Evolutionary conservation across 2,329 filamentous ascomycete species (phyloP), one percentile per base, ranked within the genome.

Genomic region (Colletotrichum navitas): DNA sequence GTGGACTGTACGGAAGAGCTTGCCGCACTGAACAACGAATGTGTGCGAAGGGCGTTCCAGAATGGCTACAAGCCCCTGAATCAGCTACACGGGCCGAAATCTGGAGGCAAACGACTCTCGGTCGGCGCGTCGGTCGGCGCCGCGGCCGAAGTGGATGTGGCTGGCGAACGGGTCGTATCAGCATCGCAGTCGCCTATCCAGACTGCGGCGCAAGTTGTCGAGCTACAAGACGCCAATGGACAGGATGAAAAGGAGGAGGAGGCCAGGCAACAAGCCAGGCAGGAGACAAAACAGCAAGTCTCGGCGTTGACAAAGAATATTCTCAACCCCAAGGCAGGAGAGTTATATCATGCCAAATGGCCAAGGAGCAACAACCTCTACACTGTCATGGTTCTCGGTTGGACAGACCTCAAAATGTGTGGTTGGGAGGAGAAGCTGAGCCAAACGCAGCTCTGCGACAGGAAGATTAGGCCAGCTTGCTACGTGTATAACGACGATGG

Each of bases 371-470:
- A 49, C 12, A 66, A 71, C 36, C 61, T 67, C 29, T 76, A 73
- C 55, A 59, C 72, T 3, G 65, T 74, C 61, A 74, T 75, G 67
- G 61, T 73, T 7, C 65, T 76, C 10, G 70, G 69, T 6, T 76
- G 74, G 74, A 71, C 66, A 21, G 65, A 72, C 12, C 63, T 71
- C 10, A 39, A 55, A 21, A 47, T 54, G 39, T 74, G 69, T 32
- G 73, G 74, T 6, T 67, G 62, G 49, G 45, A 45, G n/a, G 64
- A 58, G 16, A 66, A 66, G 43, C 55, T 73, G 51, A 66, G 62
- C 45, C 56, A 72, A 10, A 49, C 63, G 14, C 41, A 58, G 6
- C 62, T 71, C 39, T 63, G 11, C 58, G 58, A 70, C 54, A 62
- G 51, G 26, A 72, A 66, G 41, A 26, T 36, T 18, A 45, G 70